Evolutionary conservation across 805 yeast genomes (phyloP), one percentile per base, ranked within the genome.

Genomic region (Sugiyamaella floridensis): DNA sequence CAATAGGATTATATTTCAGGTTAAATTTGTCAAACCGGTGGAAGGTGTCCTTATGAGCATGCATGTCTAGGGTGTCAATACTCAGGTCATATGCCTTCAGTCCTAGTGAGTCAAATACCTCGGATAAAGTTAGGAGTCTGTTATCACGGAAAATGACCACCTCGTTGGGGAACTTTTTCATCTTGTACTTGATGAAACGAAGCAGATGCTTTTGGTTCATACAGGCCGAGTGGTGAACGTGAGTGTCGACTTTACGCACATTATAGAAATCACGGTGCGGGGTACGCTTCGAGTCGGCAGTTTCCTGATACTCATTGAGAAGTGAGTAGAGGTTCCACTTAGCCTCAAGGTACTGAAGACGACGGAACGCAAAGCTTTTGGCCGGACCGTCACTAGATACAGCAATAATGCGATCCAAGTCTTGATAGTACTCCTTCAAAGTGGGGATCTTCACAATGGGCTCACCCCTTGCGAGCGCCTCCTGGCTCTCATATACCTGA

Each of bases 231-330:
- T 95, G 99, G 68, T 93, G 99, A 62, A 93, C 96, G 76, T 93
- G 99, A 16, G 98, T 93, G 66, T 92, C 99, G 40, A 93, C 97
- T 67, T 92, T 92, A 72, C 98, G 81, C 44, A 89, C 96, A 64
- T 92, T 92, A 72, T 92, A 92, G 66, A 92, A 93, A 69, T 92
- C 99, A 68, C 99, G 82, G 67, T 93, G 99, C 4, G 98, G 98
- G 59, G 90, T 90, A 55, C 82, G 80, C 70, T 93, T 93, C 9
- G 95, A 84, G 58, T 87, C 93, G 15, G 90, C 82, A 16, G 85
- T 85, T 68, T 93, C 99, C 64, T 89, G 93, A 66, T 87, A 90
- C 65, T 92, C 98, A 66, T 93, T 93, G 60, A 92, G 74, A 56
- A 93, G 70, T 55, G 81, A 80, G 72, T 92, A 93, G 70, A 93